Conservation (phyloP, 1,284 basidiomycete genomes). For the Microbotryum scabiosae region DNA sequence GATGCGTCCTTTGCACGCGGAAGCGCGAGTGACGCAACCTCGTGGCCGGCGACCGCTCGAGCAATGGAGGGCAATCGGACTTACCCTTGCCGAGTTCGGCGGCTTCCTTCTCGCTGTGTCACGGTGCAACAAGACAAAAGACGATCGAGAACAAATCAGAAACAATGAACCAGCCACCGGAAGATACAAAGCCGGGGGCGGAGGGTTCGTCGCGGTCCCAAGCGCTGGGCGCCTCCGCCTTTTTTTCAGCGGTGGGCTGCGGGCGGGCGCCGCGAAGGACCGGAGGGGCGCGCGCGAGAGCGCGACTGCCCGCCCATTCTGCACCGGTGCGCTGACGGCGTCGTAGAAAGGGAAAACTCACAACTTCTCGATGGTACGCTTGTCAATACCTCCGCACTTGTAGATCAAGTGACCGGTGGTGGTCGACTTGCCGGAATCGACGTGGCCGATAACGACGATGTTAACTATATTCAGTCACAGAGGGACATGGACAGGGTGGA, state of each 20-base stretch:
- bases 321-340: too few relatives aligned
- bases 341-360: slow-evolving; percentile 1
- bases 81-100: slow-evolving; percentile 99
- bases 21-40: neutral
- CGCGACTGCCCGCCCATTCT: too few relatives aligned
- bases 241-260: too few relatives aligned
- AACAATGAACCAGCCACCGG: neutral
- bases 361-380: slow-evolving; percentile 97
- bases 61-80: slow-evolving; percentile 39
- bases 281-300: too few relatives aligned
- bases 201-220: too few relatives aligned
- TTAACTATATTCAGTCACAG: slow-evolving; percentile 48
- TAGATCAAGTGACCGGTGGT: slow-evolving; percentile 99
- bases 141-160: neutral
- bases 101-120: slow-evolving; percentile 85
- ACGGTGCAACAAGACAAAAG: neutral
- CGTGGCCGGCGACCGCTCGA: neutral
- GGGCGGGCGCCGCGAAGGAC: too few relatives aligned
- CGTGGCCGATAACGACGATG: slow-evolving; percentile 56
- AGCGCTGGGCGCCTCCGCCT: too few relatives aligned
- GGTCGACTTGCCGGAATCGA: slow-evolving; percentile 72
- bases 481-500: too few relatives aligned
- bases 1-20: neutral
- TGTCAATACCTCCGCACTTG: slow-evolving; percentile 99
- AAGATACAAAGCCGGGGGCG: neutral